A percentile compares a stretch with the other conserved stretches of the same genome.
Evolutionary conservation across 257 asterid species (phyloP).

Genomic region (Gentiana dahurica): DNA sequence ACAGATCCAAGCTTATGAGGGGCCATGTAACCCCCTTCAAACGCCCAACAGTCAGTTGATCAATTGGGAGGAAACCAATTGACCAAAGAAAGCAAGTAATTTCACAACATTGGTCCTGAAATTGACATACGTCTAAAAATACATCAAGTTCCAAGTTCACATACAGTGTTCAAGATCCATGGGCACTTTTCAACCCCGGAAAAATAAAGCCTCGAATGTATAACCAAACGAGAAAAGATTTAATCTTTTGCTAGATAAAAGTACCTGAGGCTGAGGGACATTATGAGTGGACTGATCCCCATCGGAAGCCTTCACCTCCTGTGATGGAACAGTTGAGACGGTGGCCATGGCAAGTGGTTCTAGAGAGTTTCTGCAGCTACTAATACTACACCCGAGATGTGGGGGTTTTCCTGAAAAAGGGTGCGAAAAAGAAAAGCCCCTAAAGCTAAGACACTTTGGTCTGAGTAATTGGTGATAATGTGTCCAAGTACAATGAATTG

Average conservation of each 20-base stretch:
- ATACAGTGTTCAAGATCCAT: too few relatives aligned
- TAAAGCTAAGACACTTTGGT: constrained; percentile 2
- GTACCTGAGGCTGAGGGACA: constrained; percentile 37
- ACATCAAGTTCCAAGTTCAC: too few relatives aligned
- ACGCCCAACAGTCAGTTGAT: too few relatives aligned
- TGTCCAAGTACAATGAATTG: constrained; percentile 36
- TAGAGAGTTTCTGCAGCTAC: constrained; percentile 5
- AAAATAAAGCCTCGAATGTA: too few relatives aligned
- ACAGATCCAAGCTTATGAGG: too few relatives aligned
- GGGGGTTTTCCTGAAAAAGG: constrained; percentile 4
- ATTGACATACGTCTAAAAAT: too few relatives aligned
- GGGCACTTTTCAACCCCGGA: too few relatives aligned
- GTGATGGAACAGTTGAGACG: constrained; percentile 30
- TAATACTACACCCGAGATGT: constrained; percentile 2
- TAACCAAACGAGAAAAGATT: constrained; percentile 6
- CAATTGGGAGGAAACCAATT: too few relatives aligned
- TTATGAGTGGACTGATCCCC: constrained; percentile 18
- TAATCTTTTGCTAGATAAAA: not conserved
- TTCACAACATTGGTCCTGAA: too few relatives aligned
- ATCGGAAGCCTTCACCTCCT: constrained; percentile 27
- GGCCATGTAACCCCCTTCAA: too few relatives aligned
- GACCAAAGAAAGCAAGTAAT: too few relatives aligned
- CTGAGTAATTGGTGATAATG: constrained; percentile 29
- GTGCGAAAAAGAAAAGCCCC: constrained; percentile 13
- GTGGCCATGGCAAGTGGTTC: constrained; percentile 39